A percentile compares a stretch with the other conserved stretches of the same genome.
Conservation (phyloP, 352 stramenopile species). For the Plasmopara halstedii region DNA sequence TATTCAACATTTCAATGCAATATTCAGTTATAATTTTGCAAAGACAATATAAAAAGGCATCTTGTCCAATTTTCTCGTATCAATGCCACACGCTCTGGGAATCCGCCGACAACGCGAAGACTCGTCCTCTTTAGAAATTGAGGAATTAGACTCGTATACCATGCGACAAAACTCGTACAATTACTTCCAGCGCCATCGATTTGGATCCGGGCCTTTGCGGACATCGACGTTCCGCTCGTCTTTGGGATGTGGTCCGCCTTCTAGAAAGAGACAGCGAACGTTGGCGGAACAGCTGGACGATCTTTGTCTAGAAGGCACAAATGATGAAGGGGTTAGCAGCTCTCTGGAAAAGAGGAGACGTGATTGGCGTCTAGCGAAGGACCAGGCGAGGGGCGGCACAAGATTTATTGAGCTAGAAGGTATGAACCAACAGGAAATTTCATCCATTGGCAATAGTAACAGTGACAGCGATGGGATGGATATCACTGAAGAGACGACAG, state of each 20-base stretch:
- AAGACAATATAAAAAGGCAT: too few relatives aligned
- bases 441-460: slow-evolving; percentile 10
- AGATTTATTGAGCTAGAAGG: slow-evolving; percentile 21
- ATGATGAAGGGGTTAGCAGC: not conserved
- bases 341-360: not conserved
- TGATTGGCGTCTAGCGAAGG: slow-evolving; percentile 3
- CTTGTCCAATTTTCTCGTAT: too few relatives aligned
- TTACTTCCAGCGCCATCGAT: slow-evolving; percentile 44
- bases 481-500: slow-evolving; percentile 5
- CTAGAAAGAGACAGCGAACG: slow-evolving; percentile 52
- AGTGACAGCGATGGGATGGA: slow-evolving; percentile 23
- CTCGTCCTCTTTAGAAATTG: slow-evolving; percentile 34
- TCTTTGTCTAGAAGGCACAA: slow-evolving; percentile 29
- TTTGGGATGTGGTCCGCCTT: slow-evolving; percentile 9
- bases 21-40: too few relatives aligned
- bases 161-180: slow-evolving; percentile 70
- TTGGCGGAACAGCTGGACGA: slow-evolving; percentile 55
- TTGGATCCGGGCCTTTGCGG: slow-evolving; percentile 3
- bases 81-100: slow-evolving; percentile 13
- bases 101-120: slow-evolving; percentile 45
- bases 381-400: not conserved
- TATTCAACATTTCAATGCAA: too few relatives aligned
- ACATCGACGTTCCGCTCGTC: slow-evolving; percentile 18
- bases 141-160: slow-evolving; percentile 56
- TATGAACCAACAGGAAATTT: slow-evolving; percentile 9